phyloP scores from a whole-genome alignment of 1,139 yeast genomes.

The Debaryomyces coudertii region DNA sequence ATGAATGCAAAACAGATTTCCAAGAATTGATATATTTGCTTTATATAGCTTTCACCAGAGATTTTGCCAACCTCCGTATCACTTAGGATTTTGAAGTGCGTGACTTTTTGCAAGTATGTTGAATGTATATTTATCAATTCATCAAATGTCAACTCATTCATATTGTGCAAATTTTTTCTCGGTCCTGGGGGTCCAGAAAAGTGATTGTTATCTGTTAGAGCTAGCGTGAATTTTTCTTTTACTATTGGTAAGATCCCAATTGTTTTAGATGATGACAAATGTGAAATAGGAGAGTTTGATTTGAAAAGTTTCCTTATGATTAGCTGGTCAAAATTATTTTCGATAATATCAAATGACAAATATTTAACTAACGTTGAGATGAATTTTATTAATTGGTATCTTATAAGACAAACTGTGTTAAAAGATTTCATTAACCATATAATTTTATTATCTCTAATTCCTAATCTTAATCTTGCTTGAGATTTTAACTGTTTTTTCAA shows the following conservation, averaged over 20 bases:
- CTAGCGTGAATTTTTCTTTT: constrained; percentile 7
- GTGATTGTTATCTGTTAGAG: not conserved
- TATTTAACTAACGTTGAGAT: constrained; percentile 46
- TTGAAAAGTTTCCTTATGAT: constrained; percentile 28
- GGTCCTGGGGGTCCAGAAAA: constrained; percentile 4
- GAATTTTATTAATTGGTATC: constrained; percentile 50
- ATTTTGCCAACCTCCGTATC: constrained; percentile 38
- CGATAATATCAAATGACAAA: constrained; percentile 53
- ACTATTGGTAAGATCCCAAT: constrained; percentile 8
- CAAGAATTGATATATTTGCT: constrained; percentile 49
- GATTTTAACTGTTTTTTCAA: constrained; percentile 12
- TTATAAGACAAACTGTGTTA: constrained; percentile 46
- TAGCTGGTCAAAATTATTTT: constrained; percentile 39
- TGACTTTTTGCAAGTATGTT: constrained; percentile 39
- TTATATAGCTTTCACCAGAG: constrained; percentile 45
- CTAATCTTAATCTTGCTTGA: constrained; percentile 12
- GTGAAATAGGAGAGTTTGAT: constrained; percentile 2
- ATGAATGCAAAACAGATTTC: constrained; percentile 48
- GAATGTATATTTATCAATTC: constrained; percentile 48
- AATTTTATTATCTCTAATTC: constrained; percentile 26
- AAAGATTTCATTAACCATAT: constrained; percentile 35
- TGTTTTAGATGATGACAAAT: not conserved
- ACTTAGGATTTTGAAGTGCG: constrained; percentile 44
- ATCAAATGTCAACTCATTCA: constrained; percentile 46
- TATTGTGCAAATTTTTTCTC: constrained; percentile 16